phyloP scores from a whole-genome alignment of 148 eudicot genomes.

The Fagopyrum tataricum region DNA sequence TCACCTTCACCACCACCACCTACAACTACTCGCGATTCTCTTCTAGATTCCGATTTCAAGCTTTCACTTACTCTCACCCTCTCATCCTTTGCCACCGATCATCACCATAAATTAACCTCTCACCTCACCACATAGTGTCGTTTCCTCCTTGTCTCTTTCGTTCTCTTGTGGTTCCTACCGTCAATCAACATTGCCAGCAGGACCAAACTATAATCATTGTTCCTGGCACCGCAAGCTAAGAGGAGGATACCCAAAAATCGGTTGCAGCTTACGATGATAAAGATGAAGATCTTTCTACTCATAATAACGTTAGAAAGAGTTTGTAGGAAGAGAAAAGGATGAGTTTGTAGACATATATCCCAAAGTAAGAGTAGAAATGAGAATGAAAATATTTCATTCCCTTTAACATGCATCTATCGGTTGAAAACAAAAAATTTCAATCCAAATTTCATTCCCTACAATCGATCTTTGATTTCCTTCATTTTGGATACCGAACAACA shows the following conservation, averaged over 20 bases:
- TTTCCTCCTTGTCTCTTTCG: neutral
- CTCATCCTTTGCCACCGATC: conserved; percentile 2
- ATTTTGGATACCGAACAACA: too few relatives aligned
- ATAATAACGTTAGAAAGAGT: conserved; percentile 2
- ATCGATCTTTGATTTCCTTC: too few relatives aligned
- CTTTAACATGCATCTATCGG: too few relatives aligned
- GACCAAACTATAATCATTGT: neutral
- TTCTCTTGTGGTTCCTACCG: neutral
- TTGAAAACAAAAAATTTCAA: too few relatives aligned
- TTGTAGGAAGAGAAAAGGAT: too few relatives aligned
- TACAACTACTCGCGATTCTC: neutral
- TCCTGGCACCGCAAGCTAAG: conserved; percentile 7
- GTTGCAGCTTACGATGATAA: neutral
- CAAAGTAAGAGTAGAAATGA: too few relatives aligned
- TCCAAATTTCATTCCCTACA: too few relatives aligned
- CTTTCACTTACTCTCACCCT: conserved; percentile 9
- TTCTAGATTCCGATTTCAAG: neutral
- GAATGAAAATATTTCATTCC: too few relatives aligned
- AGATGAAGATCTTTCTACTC: neutral
- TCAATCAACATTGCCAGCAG: neutral
- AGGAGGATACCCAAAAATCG: neutral
- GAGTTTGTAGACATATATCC: too few relatives aligned
- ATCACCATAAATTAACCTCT: neutral
- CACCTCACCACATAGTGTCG: neutral
- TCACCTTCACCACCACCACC: neutral